Percentiles rank a stretch among this genome's conserved stretches.
phyloP scores from a whole-genome alignment of 805 yeast genomes.

The Candida railenensis region DNA sequence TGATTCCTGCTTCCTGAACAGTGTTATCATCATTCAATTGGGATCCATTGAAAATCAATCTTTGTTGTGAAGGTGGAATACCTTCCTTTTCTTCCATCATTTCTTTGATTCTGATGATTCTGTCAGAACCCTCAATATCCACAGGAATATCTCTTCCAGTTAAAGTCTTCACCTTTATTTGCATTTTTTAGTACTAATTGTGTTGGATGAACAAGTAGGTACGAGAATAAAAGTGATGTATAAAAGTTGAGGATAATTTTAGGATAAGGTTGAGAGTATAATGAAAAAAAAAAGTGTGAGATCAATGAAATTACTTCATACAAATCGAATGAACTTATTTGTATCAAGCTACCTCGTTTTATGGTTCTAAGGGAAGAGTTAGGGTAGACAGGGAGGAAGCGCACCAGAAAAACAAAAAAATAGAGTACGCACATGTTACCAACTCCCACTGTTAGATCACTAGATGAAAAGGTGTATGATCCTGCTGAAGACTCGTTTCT shows the following conservation, averaged over 20 bases:
- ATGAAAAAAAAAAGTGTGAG: background rate
- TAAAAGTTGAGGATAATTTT: background rate
- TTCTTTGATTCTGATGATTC: conserved; percentile 77
- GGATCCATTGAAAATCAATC: conserved; percentile 85
- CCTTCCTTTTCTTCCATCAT: conserved; percentile 95
- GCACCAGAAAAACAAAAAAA: background rate
- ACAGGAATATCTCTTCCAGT: conserved; percentile 83
- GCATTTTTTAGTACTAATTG: conserved; percentile 50
- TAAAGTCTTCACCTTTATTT: conserved; percentile 71
- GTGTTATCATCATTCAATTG: conserved; percentile 87
- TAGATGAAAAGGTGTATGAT: conserved; percentile 79
- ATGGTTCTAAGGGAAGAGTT: no score
- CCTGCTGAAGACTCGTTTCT: conserved; percentile 93
- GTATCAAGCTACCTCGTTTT: no score
- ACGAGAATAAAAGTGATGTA: background rate
- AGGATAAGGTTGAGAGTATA: background rate
- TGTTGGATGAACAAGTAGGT: background rate
- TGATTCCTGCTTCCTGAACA: conserved; percentile 69
- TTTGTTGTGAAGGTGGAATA: conserved; percentile 93
- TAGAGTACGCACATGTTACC: no score
- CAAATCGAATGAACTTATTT: no score
- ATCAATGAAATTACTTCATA: no score
- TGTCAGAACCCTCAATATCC: conserved; percentile 69
- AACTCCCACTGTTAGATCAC: conserved; percentile 63
- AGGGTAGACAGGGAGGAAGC: background rate